Base-by-base conservation (phyloP, 139 green algal species). In the Volvox reticuliferus region DNA sequence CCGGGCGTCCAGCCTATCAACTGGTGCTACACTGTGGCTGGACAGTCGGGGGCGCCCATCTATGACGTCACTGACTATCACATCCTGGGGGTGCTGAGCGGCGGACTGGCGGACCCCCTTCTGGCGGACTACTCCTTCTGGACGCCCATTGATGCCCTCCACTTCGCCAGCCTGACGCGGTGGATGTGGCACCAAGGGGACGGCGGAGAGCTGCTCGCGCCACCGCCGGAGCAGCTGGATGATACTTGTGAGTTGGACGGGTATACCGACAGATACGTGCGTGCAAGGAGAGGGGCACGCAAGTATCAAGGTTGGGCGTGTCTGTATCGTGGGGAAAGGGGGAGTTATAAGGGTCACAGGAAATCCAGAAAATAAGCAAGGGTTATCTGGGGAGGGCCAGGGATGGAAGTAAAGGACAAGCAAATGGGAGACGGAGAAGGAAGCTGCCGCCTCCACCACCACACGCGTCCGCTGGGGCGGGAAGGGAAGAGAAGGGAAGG, bases 11-110 rank as follows among this genome's bases (percentile, higher is more conserved):
- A 91, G 26, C 84, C 86, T 0, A 82, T 90, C 68, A 91, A 94
- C 92, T 90, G 88, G 50, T 94, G 92, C 65, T 91, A 91, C 89
- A 94, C 85, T 22, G 78, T 82, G 37, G 80, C 84, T 3, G 92
- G 92, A 3, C 89, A 93, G 33, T 89, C 73, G 18, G 92, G 92
- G 0, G 87, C 92, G 16, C 84, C 92, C 19, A 92, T 94, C 69
- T 94, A 86, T n/a, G 92, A 94, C 69, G 6, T 79, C 21, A n/a
- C 82, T 16, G 79, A 90, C 33, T 88, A 86, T 68, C 69, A 90
- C 55, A 90, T 91, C 20, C 80, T 94, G 79, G 92, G 92, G 14
- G 86, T 88, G n/a, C 75, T 94, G 6, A 63, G 63, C 20, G 92
- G 89, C n/a, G 89, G 92, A 28, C 73, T 77, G 3, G 63, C 14